Evolutionary conservation across 164 flowering plant species (phyloP), one percentile per base, ranked within the genome.

Genomic region (Macadamia tetraphylla): DNA sequence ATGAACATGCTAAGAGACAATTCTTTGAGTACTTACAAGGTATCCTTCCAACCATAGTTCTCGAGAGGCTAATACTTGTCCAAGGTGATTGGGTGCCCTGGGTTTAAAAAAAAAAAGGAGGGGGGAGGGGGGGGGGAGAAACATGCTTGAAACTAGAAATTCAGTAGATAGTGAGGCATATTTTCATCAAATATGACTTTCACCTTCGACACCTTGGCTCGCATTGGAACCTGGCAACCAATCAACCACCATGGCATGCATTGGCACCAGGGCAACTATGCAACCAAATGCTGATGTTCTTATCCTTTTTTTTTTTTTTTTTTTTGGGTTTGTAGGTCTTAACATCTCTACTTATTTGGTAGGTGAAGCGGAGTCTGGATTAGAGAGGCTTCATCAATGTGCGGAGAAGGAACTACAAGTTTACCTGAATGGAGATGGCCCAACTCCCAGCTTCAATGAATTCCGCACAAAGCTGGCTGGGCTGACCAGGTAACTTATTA

Each of bases 301-400:
- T 14, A 18, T 12, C 13, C 12, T n/a, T 43, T 11, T 4, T 48
- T 1, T n/a, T 52, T 1, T n/a, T 52, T 15, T 44, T 17, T 63
- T 1, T 44, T 63, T 18, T 63, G 15, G 0, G 23, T 44, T 63
- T 13, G 3, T 46, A 18, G 32, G 4, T 29, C 58, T n/a, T 48
- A 23, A 43, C 15, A 3, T 32, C 30, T 17, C n/a, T 73, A 12
- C 11, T 63, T 56, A 6, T 30, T 35, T 1, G 60, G 48, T 72
- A 86, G 91, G 94, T 63, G 89, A 86, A 77, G 97, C 95, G 15
- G 93, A 88, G 79, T 82, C 87, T 63, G 85, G 91, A 30, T 78
- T 91, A 70, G 93, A 91, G 69, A 79, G 89, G 66, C 91, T 90
- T 68, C 93, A 87, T 79, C 85, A 85, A 67, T 89, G 90, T 77